Base-by-base conservation (phyloP, 2,329 filamentous ascomycete species). In the Diaporthe caulivora region DNA sequence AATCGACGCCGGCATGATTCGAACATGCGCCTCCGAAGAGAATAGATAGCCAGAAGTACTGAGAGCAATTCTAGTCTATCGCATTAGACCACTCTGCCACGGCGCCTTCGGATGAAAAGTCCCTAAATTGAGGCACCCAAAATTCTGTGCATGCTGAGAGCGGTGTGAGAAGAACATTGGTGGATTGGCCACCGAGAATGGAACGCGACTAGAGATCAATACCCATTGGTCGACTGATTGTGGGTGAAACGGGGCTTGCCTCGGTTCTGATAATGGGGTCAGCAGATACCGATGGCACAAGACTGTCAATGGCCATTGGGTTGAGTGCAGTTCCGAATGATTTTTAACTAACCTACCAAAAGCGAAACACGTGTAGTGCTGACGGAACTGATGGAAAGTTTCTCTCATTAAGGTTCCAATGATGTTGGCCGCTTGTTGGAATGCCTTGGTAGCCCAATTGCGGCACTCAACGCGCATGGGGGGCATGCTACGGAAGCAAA, bases 71-170 rank as follows among this genome's bases (percentile, higher is more conserved):
- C 62, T 65, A 65, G 62, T 65, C 62, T 65, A 65, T 65, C 62
- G 62, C 62, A 65, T 65, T 65, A 65, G 62, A 65, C 62, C 62
- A 65, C 62, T 65, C 62, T 65, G 62, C 62, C 62, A 65, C 62
- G 62, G 62, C 62, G 62, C 62, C 62, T 0, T 8, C 1, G 17
- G 3, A 26, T 51, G 13, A 49, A 64, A 15, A 4, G 6, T 6
- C 5, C 8, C 3, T 5, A 5, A 5, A 5, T 2, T 4, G 24
- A 2, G 4, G 17, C 0, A 10, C 3, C n/a, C 17, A 62, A n/a
- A 26, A n/a, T 31, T 21, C 2, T 31, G 26, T 34, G 0, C 8
- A 9, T 9, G 1, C 13, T n/a, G 9, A 8, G 3, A n/a, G 29
- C 42, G 58, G 58, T 64, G 42, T 44, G 26, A 7, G 47, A 64